phyloP scores from a whole-genome alignment of 306 rosid genomes.

The Malus orientalis region DNA sequence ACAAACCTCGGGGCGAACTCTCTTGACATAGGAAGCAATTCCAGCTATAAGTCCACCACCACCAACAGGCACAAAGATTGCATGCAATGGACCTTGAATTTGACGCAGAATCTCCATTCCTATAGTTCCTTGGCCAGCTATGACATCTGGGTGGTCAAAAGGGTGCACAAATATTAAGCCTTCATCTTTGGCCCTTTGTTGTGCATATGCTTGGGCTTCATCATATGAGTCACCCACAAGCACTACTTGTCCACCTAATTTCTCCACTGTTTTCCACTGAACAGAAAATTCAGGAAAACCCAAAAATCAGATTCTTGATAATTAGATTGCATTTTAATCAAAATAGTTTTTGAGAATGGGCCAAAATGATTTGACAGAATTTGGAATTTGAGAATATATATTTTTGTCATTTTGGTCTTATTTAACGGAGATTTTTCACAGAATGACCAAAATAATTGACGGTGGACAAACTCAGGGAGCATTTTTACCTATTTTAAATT shows the following conservation, averaged over 20 bases:
- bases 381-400: too few relatives aligned
- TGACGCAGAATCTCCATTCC: constrained; percentile 94
- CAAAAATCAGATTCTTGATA: not conserved
- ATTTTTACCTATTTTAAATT: too few relatives aligned
- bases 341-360: too few relatives aligned
- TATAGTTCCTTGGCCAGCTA: constrained; percentile 86
- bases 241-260: constrained; percentile 70
- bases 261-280: constrained; percentile 85
- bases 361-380: too few relatives aligned
- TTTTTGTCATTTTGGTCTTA: too few relatives aligned
- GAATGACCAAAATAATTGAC: too few relatives aligned
- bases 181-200: constrained; percentile 54
- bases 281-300: not conserved
- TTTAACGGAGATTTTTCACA: too few relatives aligned
- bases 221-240: constrained; percentile 86
- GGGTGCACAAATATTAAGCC: constrained; percentile 70
- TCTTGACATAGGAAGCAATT: constrained; percentile 87
- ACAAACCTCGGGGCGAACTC: constrained; percentile 73
- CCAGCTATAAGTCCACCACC: constrained; percentile 97
- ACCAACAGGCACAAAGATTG: constrained; percentile 92
- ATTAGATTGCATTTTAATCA: too few relatives aligned
- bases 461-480: too few relatives aligned
- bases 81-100: constrained; percentile 51
- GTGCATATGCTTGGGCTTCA: constrained; percentile 84
- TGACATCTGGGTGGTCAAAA: constrained; percentile 90